Conservation (phyloP, 192 early-diverging fungal genomes). For the Geranomyces michiganensis region DNA sequence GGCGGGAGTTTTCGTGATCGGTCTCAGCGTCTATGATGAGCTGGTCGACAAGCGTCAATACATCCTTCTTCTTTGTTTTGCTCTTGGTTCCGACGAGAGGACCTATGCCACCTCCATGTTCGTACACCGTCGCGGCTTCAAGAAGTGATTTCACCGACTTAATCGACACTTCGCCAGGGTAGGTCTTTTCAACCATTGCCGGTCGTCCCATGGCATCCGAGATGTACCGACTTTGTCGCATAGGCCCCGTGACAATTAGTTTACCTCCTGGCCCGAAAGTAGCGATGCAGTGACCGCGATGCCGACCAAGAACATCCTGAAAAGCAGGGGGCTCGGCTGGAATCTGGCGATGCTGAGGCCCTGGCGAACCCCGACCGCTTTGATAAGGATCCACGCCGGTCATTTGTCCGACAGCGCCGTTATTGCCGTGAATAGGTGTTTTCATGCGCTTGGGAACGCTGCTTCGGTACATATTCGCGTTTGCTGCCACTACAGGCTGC, state of each 20-base stretch:
- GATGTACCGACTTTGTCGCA: conserved; percentile 34
- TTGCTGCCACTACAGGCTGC: not conserved
- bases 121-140: not conserved
- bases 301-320: conserved; percentile 42
- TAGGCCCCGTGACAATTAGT: conserved; percentile 38
- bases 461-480: not conserved
- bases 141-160: conserved; percentile 1
- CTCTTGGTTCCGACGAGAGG: conserved; percentile 39
- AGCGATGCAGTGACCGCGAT: conserved; percentile 50
- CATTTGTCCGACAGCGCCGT: not conserved
- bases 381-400: not conserved
- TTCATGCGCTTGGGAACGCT: not conserved
- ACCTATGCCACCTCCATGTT: not conserved
- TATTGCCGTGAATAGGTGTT: not conserved
- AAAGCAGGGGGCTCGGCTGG: conserved; percentile 21
- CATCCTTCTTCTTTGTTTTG: conserved; percentile 53
- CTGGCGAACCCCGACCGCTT: not conserved
- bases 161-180: conserved; percentile 30
- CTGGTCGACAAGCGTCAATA: conserved; percentile 37
- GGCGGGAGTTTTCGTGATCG: not conserved
- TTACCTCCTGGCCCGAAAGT: conserved; percentile 43
- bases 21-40: conserved; percentile 22
- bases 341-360: not conserved
- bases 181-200: conserved; percentile 39
- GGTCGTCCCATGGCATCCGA: conserved; percentile 34